Conservation (phyloP, 495 filamentous ascomycete species). For the Aspergillus mulundensis region DNA sequence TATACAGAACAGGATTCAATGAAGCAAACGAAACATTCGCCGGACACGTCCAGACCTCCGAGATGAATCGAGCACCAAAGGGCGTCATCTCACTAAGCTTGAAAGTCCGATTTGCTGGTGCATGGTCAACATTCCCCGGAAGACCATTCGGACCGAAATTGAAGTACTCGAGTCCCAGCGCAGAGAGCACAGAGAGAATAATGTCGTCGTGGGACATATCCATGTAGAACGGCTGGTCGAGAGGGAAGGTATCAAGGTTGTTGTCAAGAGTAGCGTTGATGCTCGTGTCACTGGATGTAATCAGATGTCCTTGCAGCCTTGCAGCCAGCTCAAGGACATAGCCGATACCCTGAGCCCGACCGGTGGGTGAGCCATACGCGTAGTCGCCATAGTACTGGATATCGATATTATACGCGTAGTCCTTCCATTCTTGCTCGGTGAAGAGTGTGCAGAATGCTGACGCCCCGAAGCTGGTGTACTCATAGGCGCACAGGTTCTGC, state of each 20-base stretch:
- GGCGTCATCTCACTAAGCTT: conserved; percentile 43
- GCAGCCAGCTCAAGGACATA: conserved; percentile 61
- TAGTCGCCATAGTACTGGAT: conserved; percentile 56
- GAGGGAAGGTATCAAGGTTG: conserved; percentile 43
- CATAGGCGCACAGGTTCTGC: conserved; percentile 41
- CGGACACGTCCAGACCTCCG: conserved; percentile 50
- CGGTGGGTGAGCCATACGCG: conserved; percentile 56
- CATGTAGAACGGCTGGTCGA: conserved; percentile 48
- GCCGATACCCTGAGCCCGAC: conserved; percentile 59
- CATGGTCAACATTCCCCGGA: conserved; percentile 46
- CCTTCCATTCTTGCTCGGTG: conserved; percentile 53
- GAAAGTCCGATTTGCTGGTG: conserved; percentile 23
- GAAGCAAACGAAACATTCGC: conserved; percentile 5
- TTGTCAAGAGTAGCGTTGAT: conserved; percentile 55
- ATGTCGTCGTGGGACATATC: conserved; percentile 40
- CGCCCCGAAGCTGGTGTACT: conserved; percentile 25
- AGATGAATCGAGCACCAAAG: conserved; percentile 60
- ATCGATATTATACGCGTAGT: conserved; percentile 55
- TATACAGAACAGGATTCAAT: conserved; percentile 24
- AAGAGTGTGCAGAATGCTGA: conserved; percentile 51
- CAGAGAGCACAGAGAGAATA: conserved; percentile 42
- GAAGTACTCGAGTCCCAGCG: conserved; percentile 48
- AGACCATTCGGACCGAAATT: conserved; percentile 46
- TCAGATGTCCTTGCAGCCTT: conserved; percentile 50
- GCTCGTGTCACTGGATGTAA: conserved; percentile 47